These are phyloP conservation scores for Globisporangium spinosum DNA, from an alignment of 352 stramenopile species.

Conservation along the genomic window DNA sequence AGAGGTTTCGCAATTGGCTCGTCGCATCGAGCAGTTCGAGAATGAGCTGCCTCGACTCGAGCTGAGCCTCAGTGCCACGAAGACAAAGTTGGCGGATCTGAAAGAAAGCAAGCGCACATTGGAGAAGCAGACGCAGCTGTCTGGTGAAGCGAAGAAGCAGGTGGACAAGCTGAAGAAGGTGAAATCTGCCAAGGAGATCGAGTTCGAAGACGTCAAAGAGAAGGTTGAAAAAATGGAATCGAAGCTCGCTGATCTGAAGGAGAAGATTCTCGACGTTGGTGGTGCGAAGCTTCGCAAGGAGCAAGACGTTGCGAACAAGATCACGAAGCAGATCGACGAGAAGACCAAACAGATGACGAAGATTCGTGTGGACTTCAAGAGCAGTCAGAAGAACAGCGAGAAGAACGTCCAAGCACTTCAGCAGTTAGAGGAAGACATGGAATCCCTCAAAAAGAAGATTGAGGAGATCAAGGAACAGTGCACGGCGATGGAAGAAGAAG, in stretches of 20 bases:
- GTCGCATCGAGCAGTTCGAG: slow-evolving; percentile 86
- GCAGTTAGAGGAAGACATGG: slow-evolving; percentile 75
- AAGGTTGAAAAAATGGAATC: slow-evolving; percentile 67
- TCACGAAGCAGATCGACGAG: slow-evolving; percentile 83
- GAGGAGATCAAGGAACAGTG: slow-evolving; percentile 88
- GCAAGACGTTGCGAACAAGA: slow-evolving; percentile 82
- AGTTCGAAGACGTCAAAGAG: slow-evolving; percentile 71
- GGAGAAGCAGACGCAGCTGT: slow-evolving; percentile 87
- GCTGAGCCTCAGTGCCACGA: slow-evolving; percentile 73
- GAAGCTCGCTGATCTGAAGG: slow-evolving; percentile 90
- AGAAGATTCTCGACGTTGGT: slow-evolving; percentile 94
- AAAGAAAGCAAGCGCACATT: slow-evolving; percentile 60
- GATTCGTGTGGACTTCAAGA: slow-evolving; percentile 82
- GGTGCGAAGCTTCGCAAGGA: slow-evolving; percentile 93
- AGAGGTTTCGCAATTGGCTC: slow-evolving; percentile 82
- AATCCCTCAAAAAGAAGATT: slow-evolving; percentile 65
- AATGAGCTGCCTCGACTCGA: slow-evolving; percentile 89
- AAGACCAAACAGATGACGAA: slow-evolving; percentile 89
- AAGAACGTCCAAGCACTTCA: slow-evolving; percentile 63
- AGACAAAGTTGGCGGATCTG: slow-evolving; percentile 61
- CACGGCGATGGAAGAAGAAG: slow-evolving; percentile 91
- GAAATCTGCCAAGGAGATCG: slow-evolving; percentile 86
- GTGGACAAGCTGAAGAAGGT: slow-evolving; percentile 79
- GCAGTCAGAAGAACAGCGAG: slow-evolving; percentile 72
- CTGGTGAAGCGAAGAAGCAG: slow-evolving; percentile 84